A percentile compares a stretch with the other conserved stretches of the same genome.
phyloP scores from a whole-genome alignment of 768 basidiomycete species.

The Agaricus blazei region DNA sequence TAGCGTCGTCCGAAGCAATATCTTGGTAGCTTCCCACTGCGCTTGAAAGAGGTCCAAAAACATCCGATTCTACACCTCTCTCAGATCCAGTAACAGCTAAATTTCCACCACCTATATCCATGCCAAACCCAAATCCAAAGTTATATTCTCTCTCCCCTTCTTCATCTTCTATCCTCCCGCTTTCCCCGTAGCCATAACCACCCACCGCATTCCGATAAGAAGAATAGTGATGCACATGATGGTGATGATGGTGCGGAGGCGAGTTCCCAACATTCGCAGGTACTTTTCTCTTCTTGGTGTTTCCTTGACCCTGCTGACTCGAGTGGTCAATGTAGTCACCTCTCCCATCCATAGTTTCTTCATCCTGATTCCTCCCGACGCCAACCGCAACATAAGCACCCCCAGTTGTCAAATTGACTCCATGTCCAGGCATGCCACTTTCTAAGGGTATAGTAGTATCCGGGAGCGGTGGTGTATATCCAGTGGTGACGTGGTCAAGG shows the following conservation, averaged over 20 bases:
- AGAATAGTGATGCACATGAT: conserved; percentile 4
- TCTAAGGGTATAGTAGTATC: not conserved
- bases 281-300: conserved; percentile 87
- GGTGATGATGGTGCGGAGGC: conserved; percentile 17
- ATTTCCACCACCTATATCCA: conserved; percentile 15
- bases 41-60: conserved; percentile 5
- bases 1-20: not conserved
- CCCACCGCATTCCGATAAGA: conserved; percentile 19
- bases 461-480: not conserved
- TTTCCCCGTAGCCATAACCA: conserved; percentile 24
- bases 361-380: conserved; percentile 29
- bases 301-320: conserved; percentile 73
- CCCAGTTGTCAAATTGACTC: not conserved
- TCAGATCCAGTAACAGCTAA: conserved; percentile 8
- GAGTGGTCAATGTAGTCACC: conserved; percentile 65
- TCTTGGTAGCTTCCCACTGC: not conserved
- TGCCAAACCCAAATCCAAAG: conserved; percentile 3
- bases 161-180: conserved; percentile 6
- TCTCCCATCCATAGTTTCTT: conserved; percentile 52
- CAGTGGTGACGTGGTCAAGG: not conserved
- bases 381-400: not conserved
- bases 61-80: not conserved
- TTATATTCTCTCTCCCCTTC: conserved; percentile 8
- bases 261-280: conserved; percentile 60
- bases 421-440: not conserved